A percentile compares a stretch with the other conserved stretches of the same genome.
phyloP scores from a whole-genome alignment of 768 basidiomycete species.

The Mycena rosella region DNA sequence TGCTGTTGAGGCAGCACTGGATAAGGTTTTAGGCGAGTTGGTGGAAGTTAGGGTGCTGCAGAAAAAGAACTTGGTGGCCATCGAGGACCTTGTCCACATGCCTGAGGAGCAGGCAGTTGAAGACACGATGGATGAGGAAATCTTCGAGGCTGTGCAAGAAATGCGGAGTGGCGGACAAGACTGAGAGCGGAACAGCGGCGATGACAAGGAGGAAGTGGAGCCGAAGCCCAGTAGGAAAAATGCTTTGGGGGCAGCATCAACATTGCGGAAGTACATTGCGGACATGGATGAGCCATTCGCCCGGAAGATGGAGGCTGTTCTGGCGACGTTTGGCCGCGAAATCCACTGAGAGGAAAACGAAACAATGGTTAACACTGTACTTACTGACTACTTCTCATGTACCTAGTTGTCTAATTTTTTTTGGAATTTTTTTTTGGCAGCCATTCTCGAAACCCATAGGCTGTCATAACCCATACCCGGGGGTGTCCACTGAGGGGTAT shows the following conservation, averaged over 20 bases:
- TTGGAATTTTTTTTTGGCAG: too few species aligned
- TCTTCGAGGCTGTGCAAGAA: constrained; percentile 3
- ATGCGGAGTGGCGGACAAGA: not conserved
- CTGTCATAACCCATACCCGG: not conserved
- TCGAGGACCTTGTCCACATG: not conserved
- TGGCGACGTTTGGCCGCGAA: not conserved
- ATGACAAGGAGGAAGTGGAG: not conserved
- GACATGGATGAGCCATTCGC: not conserved
- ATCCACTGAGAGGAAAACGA: not conserved
- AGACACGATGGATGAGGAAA: not conserved
- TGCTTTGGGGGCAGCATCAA: not conserved
- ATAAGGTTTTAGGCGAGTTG: not conserved
- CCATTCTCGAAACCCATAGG: too few species aligned
- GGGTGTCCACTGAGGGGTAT: too few species aligned
- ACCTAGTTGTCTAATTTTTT: too few species aligned
- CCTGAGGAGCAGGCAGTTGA: not conserved
- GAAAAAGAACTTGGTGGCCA: not conserved
- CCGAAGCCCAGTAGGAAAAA: constrained; percentile 33
- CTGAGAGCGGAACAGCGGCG: not conserved
- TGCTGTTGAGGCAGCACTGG: not conserved
- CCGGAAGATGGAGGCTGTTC: not conserved
- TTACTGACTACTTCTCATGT: constrained; percentile 3
- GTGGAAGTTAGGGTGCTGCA: not conserved
- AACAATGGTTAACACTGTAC: constrained; percentile 9
- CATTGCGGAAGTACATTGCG: constrained; percentile 1